These are phyloP conservation scores for Endotrypanum monterogeii DNA, from an alignment of 208 protist genomes.

Conservation along the genomic window DNA sequence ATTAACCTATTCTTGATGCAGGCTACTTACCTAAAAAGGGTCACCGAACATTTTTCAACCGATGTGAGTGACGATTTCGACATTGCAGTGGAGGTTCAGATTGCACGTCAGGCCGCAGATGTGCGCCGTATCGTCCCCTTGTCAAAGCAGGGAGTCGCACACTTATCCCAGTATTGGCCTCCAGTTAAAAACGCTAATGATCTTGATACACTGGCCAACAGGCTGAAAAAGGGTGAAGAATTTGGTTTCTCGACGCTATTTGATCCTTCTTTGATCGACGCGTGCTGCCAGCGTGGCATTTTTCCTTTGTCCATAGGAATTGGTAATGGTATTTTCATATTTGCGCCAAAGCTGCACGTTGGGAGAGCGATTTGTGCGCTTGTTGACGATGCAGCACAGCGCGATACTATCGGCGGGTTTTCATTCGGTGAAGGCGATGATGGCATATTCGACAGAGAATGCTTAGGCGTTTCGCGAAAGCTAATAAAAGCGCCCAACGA, in stretches of 20 bases:
- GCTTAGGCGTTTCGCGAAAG: conserved; percentile 57
- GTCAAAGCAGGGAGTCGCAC: conserved; percentile 16
- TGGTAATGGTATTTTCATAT: conserved; percentile 38
- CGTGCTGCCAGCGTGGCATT: conserved; percentile 68
- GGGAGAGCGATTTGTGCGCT: conserved; percentile 46
- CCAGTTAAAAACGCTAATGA: conserved; percentile 38
- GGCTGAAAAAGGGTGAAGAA: conserved; percentile 39
- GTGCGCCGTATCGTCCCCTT: conserved; percentile 38
- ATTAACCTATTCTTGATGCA: conserved; percentile 9
- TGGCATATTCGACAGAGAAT: conserved; percentile 28
- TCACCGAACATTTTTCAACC: conserved; percentile 15
- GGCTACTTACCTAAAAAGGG: conserved; percentile 18
- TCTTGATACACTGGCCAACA: conserved; percentile 39
- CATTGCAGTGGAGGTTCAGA: conserved; percentile 39
- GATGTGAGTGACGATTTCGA: conserved; percentile 9
- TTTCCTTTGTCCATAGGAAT: conserved; percentile 64
- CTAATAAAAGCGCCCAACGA: conserved; percentile 36
- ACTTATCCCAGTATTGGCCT: conserved; percentile 36
- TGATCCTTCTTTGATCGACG: conserved; percentile 66
- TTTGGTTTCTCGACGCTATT: conserved; percentile 75
- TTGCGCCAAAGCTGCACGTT: conserved; percentile 75
- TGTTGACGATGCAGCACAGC: conserved; percentile 19
- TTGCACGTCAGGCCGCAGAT: conserved; percentile 16
- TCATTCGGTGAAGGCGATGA: conserved; percentile 32
- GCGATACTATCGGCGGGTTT: conserved; percentile 38